These are phyloP conservation scores for Davidsoniella virescens DNA, from an alignment of 2,329 filamentous ascomycete genomes.

Conservation along the genomic window DNA sequence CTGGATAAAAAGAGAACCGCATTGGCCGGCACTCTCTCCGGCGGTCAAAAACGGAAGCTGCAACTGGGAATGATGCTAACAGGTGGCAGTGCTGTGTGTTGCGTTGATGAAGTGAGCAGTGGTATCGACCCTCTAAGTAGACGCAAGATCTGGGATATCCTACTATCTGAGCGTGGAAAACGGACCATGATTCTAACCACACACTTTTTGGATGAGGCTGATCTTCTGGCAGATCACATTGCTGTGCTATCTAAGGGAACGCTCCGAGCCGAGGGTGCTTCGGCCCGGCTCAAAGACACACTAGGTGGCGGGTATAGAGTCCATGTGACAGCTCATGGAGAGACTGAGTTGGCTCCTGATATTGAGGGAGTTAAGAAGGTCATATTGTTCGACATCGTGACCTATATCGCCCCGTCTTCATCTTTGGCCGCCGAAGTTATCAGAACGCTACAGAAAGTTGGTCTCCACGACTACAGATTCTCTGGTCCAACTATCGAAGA, in stretches of 20 bases:
- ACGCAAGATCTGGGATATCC: slow-evolving; percentile 86
- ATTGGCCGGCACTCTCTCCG: slow-evolving; percentile 61
- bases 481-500: slow-evolving; percentile 85
- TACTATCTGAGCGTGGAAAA: slow-evolving; percentile 65
- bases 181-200: slow-evolving; percentile 80
- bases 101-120: slow-evolving; percentile 79
- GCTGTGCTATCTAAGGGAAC: slow-evolving; percentile 74
- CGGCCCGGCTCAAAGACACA: slow-evolving; percentile 68
- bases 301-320: slow-evolving; percentile 76
- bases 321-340: slow-evolving; percentile 38
- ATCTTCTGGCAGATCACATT: slow-evolving; percentile 76
- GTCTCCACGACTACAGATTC: slow-evolving; percentile 65
- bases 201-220: slow-evolving; percentile 87
- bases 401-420: slow-evolving; percentile 57
- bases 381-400: slow-evolving; percentile 51
- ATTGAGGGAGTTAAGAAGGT: slow-evolving; percentile 41
- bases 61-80: slow-evolving; percentile 93
- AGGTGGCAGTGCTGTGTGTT: slow-evolving; percentile 74
- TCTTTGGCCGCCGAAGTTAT: slow-evolving; percentile 56
- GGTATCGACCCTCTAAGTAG: slow-evolving; percentile 76
- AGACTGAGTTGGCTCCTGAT: slow-evolving; percentile 23
- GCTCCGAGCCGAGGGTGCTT: slow-evolving; percentile 67
- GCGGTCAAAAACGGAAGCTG: slow-evolving; percentile 81
- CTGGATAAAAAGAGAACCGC: slow-evolving; percentile 58
- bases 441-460: slow-evolving; percentile 45